These are phyloP conservation scores for slime mould (Dictyostelium discoideum) DNA, from an alignment of 78 protist genomes.

Conservation along the genomic window DNA sequence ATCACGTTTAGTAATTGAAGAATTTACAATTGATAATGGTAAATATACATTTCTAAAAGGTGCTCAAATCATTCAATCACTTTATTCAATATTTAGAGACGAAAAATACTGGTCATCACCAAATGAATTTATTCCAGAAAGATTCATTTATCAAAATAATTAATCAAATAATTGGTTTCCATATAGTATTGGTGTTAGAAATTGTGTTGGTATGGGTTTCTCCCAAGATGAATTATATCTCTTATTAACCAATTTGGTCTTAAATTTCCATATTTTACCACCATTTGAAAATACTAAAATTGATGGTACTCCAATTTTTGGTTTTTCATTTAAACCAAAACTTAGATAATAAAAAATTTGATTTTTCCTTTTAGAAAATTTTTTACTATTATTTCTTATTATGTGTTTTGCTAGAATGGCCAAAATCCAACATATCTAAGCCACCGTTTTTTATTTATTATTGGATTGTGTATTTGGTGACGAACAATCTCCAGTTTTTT, in stretches of 20 bases:
- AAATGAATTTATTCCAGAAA: slow-evolving; percentile 27
- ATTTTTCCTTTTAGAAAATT: too few relatives aligned
- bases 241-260: not conserved
- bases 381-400: too few relatives aligned
- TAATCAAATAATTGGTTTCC: slow-evolving; percentile 24
- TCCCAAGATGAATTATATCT: slow-evolving; percentile 39
- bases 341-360: too few relatives aligned
- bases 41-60: not conserved
- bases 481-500: too few relatives aligned
- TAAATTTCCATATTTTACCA: slow-evolving; percentile 5
- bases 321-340: slow-evolving; percentile 26
- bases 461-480: too few relatives aligned
- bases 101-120: not conserved
- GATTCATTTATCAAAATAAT: not conserved
- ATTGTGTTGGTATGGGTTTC: slow-evolving; percentile 29
- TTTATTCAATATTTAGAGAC: not conserved
- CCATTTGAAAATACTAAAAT: not conserved
- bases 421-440: too few relatives aligned
- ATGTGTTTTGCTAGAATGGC: too few relatives aligned
- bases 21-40: not conserved
- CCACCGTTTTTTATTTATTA: too few relatives aligned
- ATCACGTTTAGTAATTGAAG: slow-evolving; percentile 3
- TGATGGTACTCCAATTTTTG: slow-evolving; percentile 25
- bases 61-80: slow-evolving; percentile 5
- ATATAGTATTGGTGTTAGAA: slow-evolving; percentile 42